A percentile compares a stretch with the other conserved stretches of the same genome.
These are phyloP conservation scores for Ilex paraguariensis DNA, from an alignment of 305 asterid genomes.

Conservation along the genomic window DNA sequence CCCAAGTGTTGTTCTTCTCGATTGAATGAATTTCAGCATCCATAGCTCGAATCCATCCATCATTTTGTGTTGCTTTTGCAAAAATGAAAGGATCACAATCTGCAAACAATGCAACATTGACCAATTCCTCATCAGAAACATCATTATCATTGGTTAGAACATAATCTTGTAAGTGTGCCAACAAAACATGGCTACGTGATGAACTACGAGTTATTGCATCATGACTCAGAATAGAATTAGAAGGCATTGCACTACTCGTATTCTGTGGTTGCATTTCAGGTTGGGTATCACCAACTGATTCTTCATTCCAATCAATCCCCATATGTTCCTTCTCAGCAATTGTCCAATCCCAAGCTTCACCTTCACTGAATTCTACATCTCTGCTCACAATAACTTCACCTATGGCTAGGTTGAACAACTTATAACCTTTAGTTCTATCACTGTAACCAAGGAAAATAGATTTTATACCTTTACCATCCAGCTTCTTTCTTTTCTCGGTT, in stretches of 20 bases:
- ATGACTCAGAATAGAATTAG: not conserved
- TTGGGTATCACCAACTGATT: no score
- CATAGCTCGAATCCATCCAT: conserved; percentile 4
- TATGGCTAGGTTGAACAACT: not conserved
- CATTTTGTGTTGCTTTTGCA: not conserved
- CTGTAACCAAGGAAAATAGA: not conserved
- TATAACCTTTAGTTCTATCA: not conserved
- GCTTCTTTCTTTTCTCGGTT: not conserved
- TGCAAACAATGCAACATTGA: not conserved
- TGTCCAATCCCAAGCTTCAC: not conserved
- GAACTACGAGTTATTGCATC: not conserved
- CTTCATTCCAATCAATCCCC: not conserved
- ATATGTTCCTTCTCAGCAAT: not conserved
- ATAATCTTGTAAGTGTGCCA: not conserved
- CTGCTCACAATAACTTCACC: not conserved
- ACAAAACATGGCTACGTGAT: not conserved
- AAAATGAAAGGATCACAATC: not conserved
- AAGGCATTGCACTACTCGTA: no score
- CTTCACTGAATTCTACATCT: not conserved
- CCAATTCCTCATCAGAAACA: not conserved
- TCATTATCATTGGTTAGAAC: not conserved
- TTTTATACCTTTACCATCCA: not conserved
- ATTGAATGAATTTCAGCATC: not conserved
- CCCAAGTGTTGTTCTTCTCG: conserved; percentile 6
- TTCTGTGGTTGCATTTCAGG: no score